A percentile compares a stretch with the other conserved stretches of the same genome.
phyloP scores from a whole-genome alignment of 208 protist species.

The Leishmania guyanensis region DNA sequence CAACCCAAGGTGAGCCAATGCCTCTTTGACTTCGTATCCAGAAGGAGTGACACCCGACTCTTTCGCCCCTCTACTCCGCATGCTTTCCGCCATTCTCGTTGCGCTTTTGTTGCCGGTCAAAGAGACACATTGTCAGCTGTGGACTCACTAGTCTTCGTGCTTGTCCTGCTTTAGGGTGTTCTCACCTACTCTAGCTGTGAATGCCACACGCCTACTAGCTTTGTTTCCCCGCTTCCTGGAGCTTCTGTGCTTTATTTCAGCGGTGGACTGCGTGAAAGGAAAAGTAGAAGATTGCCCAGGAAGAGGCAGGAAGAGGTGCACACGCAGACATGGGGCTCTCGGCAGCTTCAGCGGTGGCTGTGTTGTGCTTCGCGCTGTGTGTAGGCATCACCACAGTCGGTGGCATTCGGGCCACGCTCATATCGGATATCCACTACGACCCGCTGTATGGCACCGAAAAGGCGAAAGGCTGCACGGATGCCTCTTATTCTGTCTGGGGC shows the following conservation, averaged over 20 bases:
- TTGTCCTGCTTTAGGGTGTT: background rate
- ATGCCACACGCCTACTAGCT: background rate
- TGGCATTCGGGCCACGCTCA: conserved; percentile 38
- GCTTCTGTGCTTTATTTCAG: background rate
- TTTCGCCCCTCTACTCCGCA: background rate
- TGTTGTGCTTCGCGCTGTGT: conserved; percentile 3
- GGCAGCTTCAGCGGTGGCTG: background rate
- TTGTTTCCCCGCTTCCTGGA: background rate
- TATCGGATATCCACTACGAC: conserved; percentile 87
- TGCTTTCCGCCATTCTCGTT: background rate
- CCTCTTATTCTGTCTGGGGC: conserved; percentile 30
- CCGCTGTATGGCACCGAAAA: conserved; percentile 55
- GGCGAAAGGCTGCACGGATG: conserved; percentile 39
- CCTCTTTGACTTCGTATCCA: background rate
- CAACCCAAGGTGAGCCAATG: background rate
- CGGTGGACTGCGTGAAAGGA: background rate
- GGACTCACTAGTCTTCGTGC: background rate
- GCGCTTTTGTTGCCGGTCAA: background rate
- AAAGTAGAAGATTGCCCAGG: background rate
- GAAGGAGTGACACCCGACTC: background rate
- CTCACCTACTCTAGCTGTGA: background rate
- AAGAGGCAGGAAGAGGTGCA: background rate
- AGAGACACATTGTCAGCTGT: background rate
- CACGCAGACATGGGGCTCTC: background rate
- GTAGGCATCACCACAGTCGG: background rate